Evolutionary conservation across 305 asterid genomes (phyloP).

Genomic region (Solanum hybrid): DNA sequence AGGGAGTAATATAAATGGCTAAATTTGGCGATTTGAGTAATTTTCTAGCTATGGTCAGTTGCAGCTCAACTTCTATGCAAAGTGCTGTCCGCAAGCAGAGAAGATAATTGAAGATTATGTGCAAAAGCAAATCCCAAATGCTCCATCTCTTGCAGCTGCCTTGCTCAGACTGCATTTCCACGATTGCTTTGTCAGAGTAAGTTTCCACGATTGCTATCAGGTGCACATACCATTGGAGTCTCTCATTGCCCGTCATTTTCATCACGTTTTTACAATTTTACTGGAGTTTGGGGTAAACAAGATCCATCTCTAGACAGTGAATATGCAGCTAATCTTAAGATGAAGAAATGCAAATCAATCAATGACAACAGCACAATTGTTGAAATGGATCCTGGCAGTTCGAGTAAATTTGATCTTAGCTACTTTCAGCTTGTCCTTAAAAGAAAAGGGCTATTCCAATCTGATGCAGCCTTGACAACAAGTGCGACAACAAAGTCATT

Average conservation of each 20-base stretch:
- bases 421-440: neutral
- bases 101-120: too few relatives aligned
- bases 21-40: neutral
- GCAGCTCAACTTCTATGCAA: neutral
- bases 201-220: neutral
- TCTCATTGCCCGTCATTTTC: neutral
- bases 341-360: neutral
- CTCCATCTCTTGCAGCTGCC: too few relatives aligned
- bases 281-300: neutral
- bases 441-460: neutral
- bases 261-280: neutral
- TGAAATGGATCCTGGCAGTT: neutral
- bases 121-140: too few relatives aligned
- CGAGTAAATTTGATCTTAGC: neutral
- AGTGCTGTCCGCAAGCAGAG: slow-evolving; percentile 1
- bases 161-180: too few relatives aligned
- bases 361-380: neutral
- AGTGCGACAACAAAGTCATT: neutral
- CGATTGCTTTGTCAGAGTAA: neutral
- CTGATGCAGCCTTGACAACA: neutral
- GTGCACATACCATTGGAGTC: neutral
- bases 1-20: neutral
- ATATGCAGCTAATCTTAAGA: neutral
- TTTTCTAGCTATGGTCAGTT: neutral
- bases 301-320: neutral